Base-by-base conservation (phyloP, 371 early-diverging fungal species). In the Saksenaea oblongispora region DNA sequence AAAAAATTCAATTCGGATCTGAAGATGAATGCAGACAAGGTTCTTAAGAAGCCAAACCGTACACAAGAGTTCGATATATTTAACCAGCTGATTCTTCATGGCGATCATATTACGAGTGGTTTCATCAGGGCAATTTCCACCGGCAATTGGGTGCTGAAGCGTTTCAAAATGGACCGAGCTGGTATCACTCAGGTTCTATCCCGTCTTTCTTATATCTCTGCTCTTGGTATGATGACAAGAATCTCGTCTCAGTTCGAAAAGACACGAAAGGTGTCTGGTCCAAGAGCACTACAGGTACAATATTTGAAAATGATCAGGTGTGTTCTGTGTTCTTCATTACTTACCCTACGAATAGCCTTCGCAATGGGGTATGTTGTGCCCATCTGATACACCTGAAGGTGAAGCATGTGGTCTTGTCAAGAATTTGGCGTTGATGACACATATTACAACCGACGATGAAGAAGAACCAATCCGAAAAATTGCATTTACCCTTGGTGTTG, bases 81-180 rank as follows among this genome's bases (percentile, higher is more conserved):
- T 76, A 89, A 91, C 71, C 95, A 91, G 73, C 85, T 94, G 28
- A 87, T 82, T 63, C 85, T 91, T 74, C 98, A 92, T 69, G 92
- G 87, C 72, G 95, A 88, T 76, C 88, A 89, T 65, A 98, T 99
- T 73, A 98, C 99, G 0, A 90, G 92, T 39, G 97, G 99, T 0
- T 91, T 99, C 37, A 89, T 92, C 36, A 87, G 99, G 15, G 95
- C 99, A 51, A 99, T 99, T 62, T 96, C 98, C 1, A 95, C 99
- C 0, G 99, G 99, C 31, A 99, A 99, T 75, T 99, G 99, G 99
- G 93, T 89, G 54, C 84, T 99, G 63, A 99, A 98, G 83, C 96
- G 99, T 74, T 99, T 99, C 89, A 98, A 96, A 84, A 99, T 99
- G 99, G 99, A 99, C 72, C 89, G 99, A 47, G 95, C 98, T 17